Conservation (phyloP, 1,284 basidiomycete species). For the Irpex sp. region DNA sequence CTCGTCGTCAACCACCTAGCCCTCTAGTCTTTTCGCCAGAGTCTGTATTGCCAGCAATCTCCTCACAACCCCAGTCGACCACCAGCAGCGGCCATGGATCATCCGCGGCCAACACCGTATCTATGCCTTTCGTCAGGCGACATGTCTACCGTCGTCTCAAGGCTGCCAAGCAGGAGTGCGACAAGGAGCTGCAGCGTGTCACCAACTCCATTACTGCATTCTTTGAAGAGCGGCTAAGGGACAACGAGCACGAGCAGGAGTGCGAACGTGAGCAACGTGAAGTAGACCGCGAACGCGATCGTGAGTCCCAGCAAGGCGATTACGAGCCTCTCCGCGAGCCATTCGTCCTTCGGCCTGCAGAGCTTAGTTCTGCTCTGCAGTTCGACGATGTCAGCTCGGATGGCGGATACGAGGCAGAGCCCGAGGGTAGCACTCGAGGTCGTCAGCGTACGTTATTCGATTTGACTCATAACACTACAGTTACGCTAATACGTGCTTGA, state of each 20-base stretch:
- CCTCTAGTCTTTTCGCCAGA: constrained; percentile 76
- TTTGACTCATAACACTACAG: neutral
- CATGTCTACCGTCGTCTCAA: constrained; percentile 93
- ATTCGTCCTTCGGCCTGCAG: constrained; percentile 52
- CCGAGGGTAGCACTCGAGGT: constrained; percentile 58
- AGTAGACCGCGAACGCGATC: constrained; percentile 40
- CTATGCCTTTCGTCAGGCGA: constrained; percentile 88
- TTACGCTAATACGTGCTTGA: neutral
- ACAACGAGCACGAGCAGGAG: constrained; percentile 63
- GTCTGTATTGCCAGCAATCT: constrained; percentile 48
- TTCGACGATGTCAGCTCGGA: constrained; percentile 72
- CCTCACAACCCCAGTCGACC: constrained; percentile 36
- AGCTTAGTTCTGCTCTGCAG: constrained; percentile 52
- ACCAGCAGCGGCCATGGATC: constrained; percentile 36
- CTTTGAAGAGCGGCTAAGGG: constrained; percentile 86
- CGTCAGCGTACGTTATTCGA: constrained; percentile 55
- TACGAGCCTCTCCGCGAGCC: constrained; percentile 55
- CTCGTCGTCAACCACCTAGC: constrained; percentile 68
- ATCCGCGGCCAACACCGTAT: constrained; percentile 68
- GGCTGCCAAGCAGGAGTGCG: constrained; percentile 93
- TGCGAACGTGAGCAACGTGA: constrained; percentile 60
- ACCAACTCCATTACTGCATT: constrained; percentile 91
- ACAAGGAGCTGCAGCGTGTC: constrained; percentile 90
- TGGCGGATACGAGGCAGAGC: constrained; percentile 75
- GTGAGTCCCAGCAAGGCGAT: constrained; percentile 42